phyloP scores from a whole-genome alignment of 2,329 filamentous ascomycete genomes.

The Chaetomiaceae sp. region DNA sequence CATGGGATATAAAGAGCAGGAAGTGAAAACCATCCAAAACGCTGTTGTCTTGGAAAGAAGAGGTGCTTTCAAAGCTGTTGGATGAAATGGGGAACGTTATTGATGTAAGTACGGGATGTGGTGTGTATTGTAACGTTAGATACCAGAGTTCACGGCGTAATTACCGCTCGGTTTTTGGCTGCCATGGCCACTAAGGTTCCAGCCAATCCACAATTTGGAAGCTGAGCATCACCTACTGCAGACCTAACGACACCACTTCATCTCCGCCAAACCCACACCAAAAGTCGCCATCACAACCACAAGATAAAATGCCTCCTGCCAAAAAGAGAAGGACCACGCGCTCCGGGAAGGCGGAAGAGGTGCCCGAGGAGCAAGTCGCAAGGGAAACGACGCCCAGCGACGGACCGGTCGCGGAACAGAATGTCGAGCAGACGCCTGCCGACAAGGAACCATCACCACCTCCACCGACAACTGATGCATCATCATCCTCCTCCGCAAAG shows the following conservation, averaged over 20 bases:
- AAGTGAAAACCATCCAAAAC: too few species aligned
- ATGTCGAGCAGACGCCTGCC: slow-evolving; percentile 1
- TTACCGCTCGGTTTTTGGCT: too few species aligned
- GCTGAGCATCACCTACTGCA: background rate
- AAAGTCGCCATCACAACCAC: background rate
- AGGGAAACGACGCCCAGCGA: slow-evolving; percentile 10
- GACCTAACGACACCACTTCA: background rate
- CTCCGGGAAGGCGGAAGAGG: slow-evolving; percentile 11
- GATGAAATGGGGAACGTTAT: too few species aligned
- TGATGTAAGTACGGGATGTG: too few species aligned
- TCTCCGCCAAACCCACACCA: background rate
- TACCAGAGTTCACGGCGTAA: too few species aligned
- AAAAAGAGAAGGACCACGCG: slow-evolving; percentile 30
- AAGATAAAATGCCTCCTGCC: slow-evolving; percentile 27
- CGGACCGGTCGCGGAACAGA: background rate
- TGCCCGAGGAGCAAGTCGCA: slow-evolving; percentile 9
- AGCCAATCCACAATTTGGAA: too few species aligned
- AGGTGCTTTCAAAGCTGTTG: too few species aligned
- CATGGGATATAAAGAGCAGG: background rate
- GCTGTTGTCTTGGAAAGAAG: too few species aligned
- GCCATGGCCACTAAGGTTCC: too few species aligned
- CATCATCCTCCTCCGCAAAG: background rate
- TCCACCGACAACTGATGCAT: background rate
- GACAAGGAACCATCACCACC: slow-evolving; percentile 12
- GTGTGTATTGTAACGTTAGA: too few species aligned